Conservation (phyloP, 495 filamentous ascomycete genomes). For the Talaromyces borbonicus region DNA sequence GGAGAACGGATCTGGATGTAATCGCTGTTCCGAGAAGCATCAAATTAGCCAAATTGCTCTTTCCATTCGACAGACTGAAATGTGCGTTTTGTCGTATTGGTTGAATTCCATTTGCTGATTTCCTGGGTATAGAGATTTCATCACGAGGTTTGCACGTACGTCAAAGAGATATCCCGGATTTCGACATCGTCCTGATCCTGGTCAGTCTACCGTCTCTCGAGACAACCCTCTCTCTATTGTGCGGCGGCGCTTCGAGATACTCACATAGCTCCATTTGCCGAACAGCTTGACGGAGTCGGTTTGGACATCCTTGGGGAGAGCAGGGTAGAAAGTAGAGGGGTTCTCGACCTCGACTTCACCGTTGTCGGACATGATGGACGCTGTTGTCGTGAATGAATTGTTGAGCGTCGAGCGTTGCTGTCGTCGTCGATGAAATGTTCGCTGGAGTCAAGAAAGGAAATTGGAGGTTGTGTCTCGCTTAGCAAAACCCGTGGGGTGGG, state of each 20-base stretch:
- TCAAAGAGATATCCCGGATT: conserved; percentile 98
- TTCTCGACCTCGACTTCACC: conserved; percentile 89
- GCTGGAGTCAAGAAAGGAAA: conserved; percentile 22
- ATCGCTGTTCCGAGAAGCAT: conserved; percentile 54
- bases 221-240: background rate
- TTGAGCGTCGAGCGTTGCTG: conserved; percentile 24
- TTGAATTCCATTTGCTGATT: no score
- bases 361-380: conserved; percentile 82
- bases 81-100: no score
- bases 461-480: conserved; percentile 37
- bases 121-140: no score
- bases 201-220: background rate
- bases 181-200: conserved; percentile 73
- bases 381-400: conserved; percentile 35
- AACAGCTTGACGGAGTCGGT: conserved; percentile 93
- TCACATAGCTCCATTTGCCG: conserved; percentile 80
- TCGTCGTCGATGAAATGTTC: conserved; percentile 27
- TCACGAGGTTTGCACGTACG: conserved; percentile 55
- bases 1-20: conserved; percentile 99
- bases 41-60: conserved; percentile 34
- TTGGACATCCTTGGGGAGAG: conserved; percentile 91
- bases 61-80: no score
- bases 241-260: background rate
- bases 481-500: conserved; percentile 33
- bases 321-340: conserved; percentile 52